Base-by-base conservation (phyloP, 768 basidiomycete genomes). In the Auricularia auricula-judae region DNA sequence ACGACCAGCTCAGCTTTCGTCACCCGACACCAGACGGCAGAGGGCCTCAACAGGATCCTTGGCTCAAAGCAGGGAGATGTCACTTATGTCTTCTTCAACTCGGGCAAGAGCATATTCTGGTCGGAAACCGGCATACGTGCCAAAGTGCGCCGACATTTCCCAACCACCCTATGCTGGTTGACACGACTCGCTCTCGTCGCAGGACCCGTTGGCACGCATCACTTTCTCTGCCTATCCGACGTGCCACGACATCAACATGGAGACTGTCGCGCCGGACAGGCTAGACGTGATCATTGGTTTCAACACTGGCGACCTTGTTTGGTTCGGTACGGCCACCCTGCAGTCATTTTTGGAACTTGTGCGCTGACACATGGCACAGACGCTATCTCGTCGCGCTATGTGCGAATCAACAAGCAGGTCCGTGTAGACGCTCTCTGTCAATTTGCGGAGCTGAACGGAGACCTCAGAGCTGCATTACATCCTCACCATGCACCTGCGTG, bases 1-100 rank as follows among this genome's bases (percentile, higher is more conserved):
- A 92, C 92, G 0, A 93, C 93, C 1, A 92, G 88, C 4, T 96
- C 95, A 29, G 91, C 91, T 2, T 98, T 98, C 74, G 89, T 98
- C 67, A 88, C 91, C 2, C 84, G 94, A 36, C 78, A 93, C 60
- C 93, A 96, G 69, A 86, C 83, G 64, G 79, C 82, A 51, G 94
- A 97, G 71, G 90, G 88, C 56, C 76, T 92, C 64, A 81, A 79
- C 35, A 89, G 85, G 75, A 78, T 78, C 14, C 79, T 96, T 34
- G 83, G 87, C 65, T 81, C 86, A 16, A 91, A 88, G 73, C 86
- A 88, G 65, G 93, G 91, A n/a, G 93, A 96, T 63, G 81, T 80
- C 4, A 89, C 88, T 1, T 93, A 91, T 74, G 73, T 91, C 36
- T 94, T 96, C 74, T 95, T 92, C 75, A 96, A 94, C 71, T 74